Base-by-base conservation (phyloP, 371 early-diverging fungal species). In the Gilbertella persicaria region DNA sequence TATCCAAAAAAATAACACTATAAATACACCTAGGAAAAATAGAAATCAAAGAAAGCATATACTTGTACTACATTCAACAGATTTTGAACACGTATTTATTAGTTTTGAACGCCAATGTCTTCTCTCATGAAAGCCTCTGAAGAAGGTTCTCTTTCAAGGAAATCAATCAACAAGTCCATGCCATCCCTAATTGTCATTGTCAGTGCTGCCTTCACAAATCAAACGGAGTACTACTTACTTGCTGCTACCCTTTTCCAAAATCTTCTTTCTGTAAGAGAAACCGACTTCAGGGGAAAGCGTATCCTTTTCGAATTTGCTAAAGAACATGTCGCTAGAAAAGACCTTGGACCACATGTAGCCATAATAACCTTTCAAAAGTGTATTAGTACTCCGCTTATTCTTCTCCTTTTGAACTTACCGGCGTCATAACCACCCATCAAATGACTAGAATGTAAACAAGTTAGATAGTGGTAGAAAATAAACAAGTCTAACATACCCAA, bases 341-440 rank as follows among this genome's bases (percentile, higher is more conserved):
- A 93, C 93, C 67, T 89, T 83, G 12, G 86, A 82, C 89, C 91
- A 94, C 64, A 91, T 69, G 45, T 75, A 75, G 14, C 82, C 82
- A 49, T 82, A 83, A 48, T 82, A 82, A 14, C 72, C 78, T 62
- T 37, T 45, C 25, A 21, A 23, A 29, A 25, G 17, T 3, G 2
- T 3, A 17, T 13, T 7, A 46, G 43, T 7, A 45, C 50, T 30
- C 43, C 17, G 25, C 14, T 42, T 17, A 28, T 20, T 53, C 28
- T 14, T n/a, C n/a, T n/a, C n/a, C n/a, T n/a, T n/a, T n/a, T n/a
- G n/a, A 29, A 44, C 19, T 40, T 42, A 49, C 87, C 84, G 13
- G 88, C 85, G 63, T 91, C 90, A 53, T 91, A 94, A 5, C 94
- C 94, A 45, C 90, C 88, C 85, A 92, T 90, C 35, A 93, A 67